These are phyloP conservation scores for Carex myosuroides DNA, from an alignment of 176 grass and related monocot genomes.

Conservation along the genomic window DNA sequence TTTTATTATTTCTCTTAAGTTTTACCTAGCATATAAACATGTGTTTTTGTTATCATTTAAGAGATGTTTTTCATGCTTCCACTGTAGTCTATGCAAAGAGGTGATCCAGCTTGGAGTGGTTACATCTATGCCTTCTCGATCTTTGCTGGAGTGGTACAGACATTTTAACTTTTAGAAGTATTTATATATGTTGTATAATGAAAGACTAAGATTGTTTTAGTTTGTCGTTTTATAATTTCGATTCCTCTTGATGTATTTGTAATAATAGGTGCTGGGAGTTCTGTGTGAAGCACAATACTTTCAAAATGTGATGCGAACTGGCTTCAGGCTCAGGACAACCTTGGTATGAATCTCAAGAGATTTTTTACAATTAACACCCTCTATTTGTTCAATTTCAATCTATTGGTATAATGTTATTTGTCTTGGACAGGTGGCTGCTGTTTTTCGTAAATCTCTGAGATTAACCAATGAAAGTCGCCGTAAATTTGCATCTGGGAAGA, in stretches of 20 bases:
- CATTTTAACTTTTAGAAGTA: not conserved
- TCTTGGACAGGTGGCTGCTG: constrained; percentile 59
- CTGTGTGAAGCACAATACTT: constrained; percentile 96
- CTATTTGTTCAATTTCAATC: not conserved
- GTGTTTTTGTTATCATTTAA: not conserved
- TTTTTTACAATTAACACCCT: not conserved
- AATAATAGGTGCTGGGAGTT: constrained; percentile 68
- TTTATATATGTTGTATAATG: not conserved
- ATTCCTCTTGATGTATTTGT: constrained; percentile 16
- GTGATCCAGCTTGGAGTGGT: constrained; percentile 75
- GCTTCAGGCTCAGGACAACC: constrained; percentile 88
- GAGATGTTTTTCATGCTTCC: not conserved
- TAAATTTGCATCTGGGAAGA: constrained; percentile 83
- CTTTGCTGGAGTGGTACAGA: constrained; percentile 92
- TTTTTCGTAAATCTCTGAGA: constrained; percentile 90
- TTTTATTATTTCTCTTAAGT: constrained; percentile 11
- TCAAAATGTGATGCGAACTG: constrained; percentile 96
- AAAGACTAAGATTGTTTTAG: not conserved
- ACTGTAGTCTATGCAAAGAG: constrained; percentile 89
- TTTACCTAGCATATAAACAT: not conserved
- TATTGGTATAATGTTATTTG: not conserved
- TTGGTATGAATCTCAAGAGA: constrained; percentile 47
- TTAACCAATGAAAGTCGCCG: constrained; percentile 78
- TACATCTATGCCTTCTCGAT: constrained; percentile 94
- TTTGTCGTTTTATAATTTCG: not conserved